Base-by-base conservation (phyloP, 352 stramenopile species). In the Lagenidium sp. region DNA sequence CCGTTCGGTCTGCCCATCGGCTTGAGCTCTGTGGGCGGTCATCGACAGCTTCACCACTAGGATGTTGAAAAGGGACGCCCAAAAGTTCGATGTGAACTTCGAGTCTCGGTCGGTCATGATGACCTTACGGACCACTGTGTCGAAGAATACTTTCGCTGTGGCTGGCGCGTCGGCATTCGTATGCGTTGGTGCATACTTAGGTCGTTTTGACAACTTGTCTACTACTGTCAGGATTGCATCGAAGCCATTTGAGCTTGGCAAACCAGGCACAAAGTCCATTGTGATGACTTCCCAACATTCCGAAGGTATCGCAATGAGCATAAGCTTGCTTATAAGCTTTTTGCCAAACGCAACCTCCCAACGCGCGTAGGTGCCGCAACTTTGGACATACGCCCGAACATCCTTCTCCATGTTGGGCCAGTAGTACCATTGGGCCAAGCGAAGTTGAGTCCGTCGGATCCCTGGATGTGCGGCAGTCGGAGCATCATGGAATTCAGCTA, bases 1-100 rank as follows among this genome's bases (percentile, higher is more conserved):
- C 4, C 50, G 41, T 50, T 57, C 50, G 11, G 50, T 45, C 21
- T 57, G 41, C 5, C 41, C 50, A 24, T 57, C 50, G 4, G 50
- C 25, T 57, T 57, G 50, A 8, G 43, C 43, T 7, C 46, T 31
- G 20, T 42, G 34, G 11, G 44, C 32, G 8, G 31, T 44, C 47
- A 54, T 53, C 24, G 20, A 3, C 10, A 47, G 30, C 16, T 43
- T 16, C 4, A 54, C 47, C 1, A 35, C 41, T 47, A 65, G 54
- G 25, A 57, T 18, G 2, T 30, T 23, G 36, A 65, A 59, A 12
- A 61, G 41, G 3, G 18, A 21, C 3, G 4, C 3, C 57, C 52
- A 65, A 24, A 65, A 65, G 15, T 47, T 25, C 3, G 22, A 35
- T 0, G 57, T 65, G 50, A 62, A 61, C 24, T 49, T 57, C 5